Percentiles rank a stretch among this genome's conserved stretches.
Conservation (phyloP, 2,329 filamentous ascomycete species). For the Neofusicoccum laricinum region DNA sequence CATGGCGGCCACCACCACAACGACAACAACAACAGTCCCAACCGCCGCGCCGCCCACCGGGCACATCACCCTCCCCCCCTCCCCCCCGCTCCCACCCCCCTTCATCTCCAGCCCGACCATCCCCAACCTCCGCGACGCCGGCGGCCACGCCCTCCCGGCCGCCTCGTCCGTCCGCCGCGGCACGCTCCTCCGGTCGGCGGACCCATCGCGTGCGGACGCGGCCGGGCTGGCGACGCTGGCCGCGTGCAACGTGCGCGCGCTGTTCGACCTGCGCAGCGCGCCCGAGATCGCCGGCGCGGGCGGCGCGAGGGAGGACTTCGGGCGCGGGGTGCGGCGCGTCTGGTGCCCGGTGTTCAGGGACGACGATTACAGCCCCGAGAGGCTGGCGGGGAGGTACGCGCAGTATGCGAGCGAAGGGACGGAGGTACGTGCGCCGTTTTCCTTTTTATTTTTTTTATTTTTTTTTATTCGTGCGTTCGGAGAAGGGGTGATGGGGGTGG, state of each 20-base stretch:
- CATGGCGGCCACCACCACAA: neutral
- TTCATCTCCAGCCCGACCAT: slow-evolving; percentile 34
- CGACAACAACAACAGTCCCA: neutral
- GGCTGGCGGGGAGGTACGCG: slow-evolving; percentile 58
- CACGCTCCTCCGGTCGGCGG: slow-evolving; percentile 66
- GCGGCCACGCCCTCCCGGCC: slow-evolving; percentile 23
- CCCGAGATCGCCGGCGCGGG: slow-evolving; percentile 53
- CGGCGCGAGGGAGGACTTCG: slow-evolving; percentile 24
- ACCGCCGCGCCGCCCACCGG: neutral
- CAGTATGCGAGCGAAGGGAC: slow-evolving; percentile 57
- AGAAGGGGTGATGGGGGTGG: neutral
- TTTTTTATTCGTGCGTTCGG: neutral
- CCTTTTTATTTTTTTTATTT: neutral
- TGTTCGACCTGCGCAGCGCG: slow-evolving; percentile 67
- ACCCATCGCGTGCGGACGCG: slow-evolving; percentile 45
- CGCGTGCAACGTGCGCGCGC: slow-evolving; percentile 56
- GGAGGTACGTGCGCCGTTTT: slow-evolving; percentile 28
- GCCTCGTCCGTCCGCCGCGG: slow-evolving; percentile 45
- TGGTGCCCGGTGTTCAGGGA: slow-evolving; percentile 66
- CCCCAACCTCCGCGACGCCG: slow-evolving; percentile 35
- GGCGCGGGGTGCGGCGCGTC: slow-evolving; percentile 43
- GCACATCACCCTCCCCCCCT: neutral
- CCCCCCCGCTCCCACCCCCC: slow-evolving; percentile 22
- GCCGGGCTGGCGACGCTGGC: slow-evolving; percentile 27
- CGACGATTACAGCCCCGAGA: slow-evolving; percentile 60